Percentiles rank a stretch among this genome's conserved stretches.
Evolutionary conservation across 2,329 filamentous ascomycete species (phyloP).

Genomic region (Fusarium napiforme): DNA sequence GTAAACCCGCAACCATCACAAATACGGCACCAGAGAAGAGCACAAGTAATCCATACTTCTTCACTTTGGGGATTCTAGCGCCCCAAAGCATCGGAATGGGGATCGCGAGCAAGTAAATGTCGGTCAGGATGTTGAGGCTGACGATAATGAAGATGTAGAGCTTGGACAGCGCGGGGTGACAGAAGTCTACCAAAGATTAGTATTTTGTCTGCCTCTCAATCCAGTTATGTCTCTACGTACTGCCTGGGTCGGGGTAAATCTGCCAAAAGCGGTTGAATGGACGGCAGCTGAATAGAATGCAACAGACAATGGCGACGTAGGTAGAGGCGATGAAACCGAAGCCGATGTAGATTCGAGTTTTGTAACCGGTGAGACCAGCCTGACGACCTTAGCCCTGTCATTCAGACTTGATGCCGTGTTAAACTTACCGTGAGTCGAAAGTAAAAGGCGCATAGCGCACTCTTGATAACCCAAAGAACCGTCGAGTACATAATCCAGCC

Average conservation of each 20-base stretch:
- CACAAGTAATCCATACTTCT: slow-evolving; percentile 63
- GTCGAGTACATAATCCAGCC: slow-evolving; percentile 63
- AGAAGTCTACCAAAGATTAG: slow-evolving; percentile 49
- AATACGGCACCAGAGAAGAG: slow-evolving; percentile 59
- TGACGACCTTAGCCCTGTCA: slow-evolving; percentile 41
- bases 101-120: slow-evolving; percentile 54
- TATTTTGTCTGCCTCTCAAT: too few relatives aligned
- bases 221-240: slow-evolving; percentile 35
- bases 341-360: slow-evolving; percentile 46
- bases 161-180: slow-evolving; percentile 54
- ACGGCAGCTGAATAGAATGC: slow-evolving; percentile 50
- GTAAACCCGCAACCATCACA: slow-evolving; percentile 51
- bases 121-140: slow-evolving; percentile 53
- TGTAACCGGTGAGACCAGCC: slow-evolving; percentile 37
- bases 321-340: slow-evolving; percentile 49
- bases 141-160: slow-evolving; percentile 53
- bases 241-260: slow-evolving; percentile 55
- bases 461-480: slow-evolving; percentile 63
- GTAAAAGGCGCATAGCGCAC: slow-evolving; percentile 64
- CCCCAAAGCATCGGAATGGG: slow-evolving; percentile 63
- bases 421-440: slow-evolving; percentile 57
- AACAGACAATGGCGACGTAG: slow-evolving; percentile 49
- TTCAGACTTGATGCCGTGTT: fast-evolving
- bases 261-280: slow-evolving; percentile 55
- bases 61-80: slow-evolving; percentile 58